A percentile compares a stretch with the other conserved stretches of the same genome.
phyloP scores from a whole-genome alignment of 768 basidiomycete species.

The Rossbeevera mucosa region DNA sequence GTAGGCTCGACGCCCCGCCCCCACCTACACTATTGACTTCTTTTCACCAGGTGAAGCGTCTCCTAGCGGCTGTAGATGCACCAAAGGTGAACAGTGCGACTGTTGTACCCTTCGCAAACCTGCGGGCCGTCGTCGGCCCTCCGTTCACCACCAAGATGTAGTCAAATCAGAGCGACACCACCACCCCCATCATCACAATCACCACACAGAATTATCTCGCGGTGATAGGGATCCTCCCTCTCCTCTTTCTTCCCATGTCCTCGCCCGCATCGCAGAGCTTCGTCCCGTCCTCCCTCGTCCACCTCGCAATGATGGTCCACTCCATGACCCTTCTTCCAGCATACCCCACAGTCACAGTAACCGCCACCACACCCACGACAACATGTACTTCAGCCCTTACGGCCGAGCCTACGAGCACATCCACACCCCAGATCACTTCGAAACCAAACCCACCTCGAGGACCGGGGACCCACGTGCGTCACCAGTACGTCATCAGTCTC shows the following conservation, averaged over 20 bases:
- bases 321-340: conserved; percentile 47
- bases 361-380: conserved; percentile 50
- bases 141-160: conserved; percentile 26
- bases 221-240: conserved; percentile 12
- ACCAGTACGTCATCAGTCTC: conserved; percentile 17
- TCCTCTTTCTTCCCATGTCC: conserved; percentile 43
- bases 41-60: conserved; percentile 42
- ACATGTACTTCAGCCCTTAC: conserved; percentile 59
- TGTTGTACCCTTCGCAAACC: conserved; percentile 54
- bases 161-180: conserved; percentile 27
- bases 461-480: conserved; percentile 20
- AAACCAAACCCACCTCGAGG: conserved; percentile 16
- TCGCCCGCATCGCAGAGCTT: conserved; percentile 58
- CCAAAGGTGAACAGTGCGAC: conserved; percentile 44
- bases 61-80: conserved; percentile 46
- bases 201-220: conserved; percentile 16
- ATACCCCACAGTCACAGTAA: conserved; percentile 37
- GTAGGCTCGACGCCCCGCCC: conserved; percentile 50
- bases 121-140: conserved; percentile 33
- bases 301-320: conserved; percentile 33
- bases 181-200: conserved; percentile 9
- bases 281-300: conserved; percentile 71
- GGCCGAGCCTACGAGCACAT: conserved; percentile 56
- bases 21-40: conserved; percentile 43
- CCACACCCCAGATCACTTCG: conserved; percentile 36